phyloP scores from a whole-genome alignment of 2,329 filamentous ascomycete species.

The Ophiosphaerella korrae region DNA sequence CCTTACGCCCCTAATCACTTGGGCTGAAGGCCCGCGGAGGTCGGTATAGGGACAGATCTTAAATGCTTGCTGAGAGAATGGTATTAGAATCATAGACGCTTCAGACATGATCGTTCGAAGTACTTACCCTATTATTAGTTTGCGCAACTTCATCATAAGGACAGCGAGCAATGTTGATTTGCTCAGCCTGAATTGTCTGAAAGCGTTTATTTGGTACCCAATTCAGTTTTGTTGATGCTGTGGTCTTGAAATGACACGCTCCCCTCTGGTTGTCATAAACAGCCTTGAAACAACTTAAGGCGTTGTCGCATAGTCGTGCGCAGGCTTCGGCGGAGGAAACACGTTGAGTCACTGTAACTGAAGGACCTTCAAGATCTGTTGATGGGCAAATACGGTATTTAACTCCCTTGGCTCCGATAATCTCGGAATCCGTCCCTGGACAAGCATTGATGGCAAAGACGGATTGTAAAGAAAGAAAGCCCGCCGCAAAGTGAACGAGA shows the following conservation, averaged over 20 bases:
- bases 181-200: conserved; percentile 28
- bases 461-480: conserved; percentile 20
- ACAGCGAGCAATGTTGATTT: conserved; percentile 30
- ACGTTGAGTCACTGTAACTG: conserved; percentile 13
- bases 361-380: conserved; percentile 24
- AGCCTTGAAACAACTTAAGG: conserved; percentile 31
- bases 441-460: conserved; percentile 26
- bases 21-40: conserved; percentile 23
- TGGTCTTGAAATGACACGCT: conserved; percentile 28
- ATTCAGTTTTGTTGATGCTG: conserved; percentile 11
- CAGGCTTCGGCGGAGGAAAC: conserved; percentile 26
- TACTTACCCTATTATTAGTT: conserved; percentile 20
- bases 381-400: conserved; percentile 27
- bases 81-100: background rate
- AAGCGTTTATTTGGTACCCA: conserved; percentile 28
- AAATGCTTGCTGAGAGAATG: conserved; percentile 22
- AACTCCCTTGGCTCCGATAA: conserved; percentile 23
- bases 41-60: conserved; percentile 32
- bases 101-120: background rate
- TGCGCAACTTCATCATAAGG: conserved; percentile 26
- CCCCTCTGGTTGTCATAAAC: conserved; percentile 28
- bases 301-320: conserved; percentile 24
- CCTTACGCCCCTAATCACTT: conserved; percentile 16
- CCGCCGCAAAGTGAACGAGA: conserved; percentile 15
- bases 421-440: conserved; percentile 23